Base-by-base conservation (phyloP, 352 stramenopile genomes). In the Pythium coloratum region DNA sequence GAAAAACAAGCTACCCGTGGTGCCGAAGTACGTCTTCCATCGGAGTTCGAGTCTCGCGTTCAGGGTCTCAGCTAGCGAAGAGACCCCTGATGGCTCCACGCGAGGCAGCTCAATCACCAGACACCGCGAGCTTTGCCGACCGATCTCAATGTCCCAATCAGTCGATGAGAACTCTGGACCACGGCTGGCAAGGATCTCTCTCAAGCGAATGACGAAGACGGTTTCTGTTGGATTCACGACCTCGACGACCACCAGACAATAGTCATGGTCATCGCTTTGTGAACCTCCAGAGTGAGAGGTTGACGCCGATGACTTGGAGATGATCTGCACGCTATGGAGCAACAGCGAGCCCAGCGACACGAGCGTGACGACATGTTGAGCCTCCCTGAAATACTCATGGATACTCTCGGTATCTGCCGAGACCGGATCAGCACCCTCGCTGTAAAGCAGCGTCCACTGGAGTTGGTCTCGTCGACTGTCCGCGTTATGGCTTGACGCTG, bases 221-320 rank as follows among this genome's bases (percentile, higher is more conserved):
- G 82, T 93, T 73, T 91, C 82, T 0, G 82, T 91, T 0, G 81
- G 85, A 65, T 93, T 93, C 30, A 76, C 66, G 2, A 93, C 58
- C 24, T 93, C 73, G 7, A 89, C 69, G 6, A 86, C 57, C 26
- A 89, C 66, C 33, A 77, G 46, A 38, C 76, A 86, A 63, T 77
- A 74, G 28, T 63, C 71, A 62, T 90, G 75, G 61, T 93, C 81
- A 32, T 42, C 55, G 32, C 55, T 12, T 4, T 44, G 32, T n/a
- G 10, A 44, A 5, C 28, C 12, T 24, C 6, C 49, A 8, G 16
- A n/a, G 42, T 49, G 42, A 26, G 42, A 49, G 24, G 24, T 20
- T 24, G 10, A 6, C 30, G 51, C 13, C 3, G 56, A 64, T 13
- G 20, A 46, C 42, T 50, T 68, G 9, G 82, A 69, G 0, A 83